Conservation (phyloP, 1,284 basidiomycete genomes). For the Irpex sp. region DNA sequence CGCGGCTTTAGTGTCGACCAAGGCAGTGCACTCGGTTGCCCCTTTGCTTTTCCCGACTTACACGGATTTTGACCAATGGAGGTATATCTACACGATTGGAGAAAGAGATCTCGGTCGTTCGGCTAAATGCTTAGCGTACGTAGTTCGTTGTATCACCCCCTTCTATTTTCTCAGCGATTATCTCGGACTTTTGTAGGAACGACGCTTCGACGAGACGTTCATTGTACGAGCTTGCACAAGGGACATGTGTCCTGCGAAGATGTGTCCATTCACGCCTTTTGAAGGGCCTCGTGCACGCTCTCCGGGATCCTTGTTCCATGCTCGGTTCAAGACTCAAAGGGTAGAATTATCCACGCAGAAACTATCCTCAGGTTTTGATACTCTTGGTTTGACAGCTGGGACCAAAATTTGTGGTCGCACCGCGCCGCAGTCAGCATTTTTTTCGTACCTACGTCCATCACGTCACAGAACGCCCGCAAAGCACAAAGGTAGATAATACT, state of each 20-base stretch:
- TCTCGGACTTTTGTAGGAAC: background rate
- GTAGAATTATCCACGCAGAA: background rate
- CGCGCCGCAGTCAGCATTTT: background rate
- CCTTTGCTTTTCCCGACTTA: background rate
- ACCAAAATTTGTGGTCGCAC: background rate
- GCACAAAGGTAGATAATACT: background rate
- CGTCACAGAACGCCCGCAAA: background rate
- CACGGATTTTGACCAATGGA: background rate
- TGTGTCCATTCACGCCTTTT: background rate
- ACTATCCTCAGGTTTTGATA: background rate
- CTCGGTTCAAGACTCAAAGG: background rate
- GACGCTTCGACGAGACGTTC: background rate
- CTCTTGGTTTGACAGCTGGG: background rate
- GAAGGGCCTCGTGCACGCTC: background rate
- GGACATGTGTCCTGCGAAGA: background rate
- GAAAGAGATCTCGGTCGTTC: background rate
- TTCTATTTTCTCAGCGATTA: background rate
- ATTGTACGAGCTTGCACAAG: background rate
- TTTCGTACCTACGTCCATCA: background rate
- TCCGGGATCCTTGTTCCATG: background rate
- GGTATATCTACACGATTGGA: background rate
- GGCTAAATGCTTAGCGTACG: background rate
- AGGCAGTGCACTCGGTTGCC: background rate
- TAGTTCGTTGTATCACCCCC: background rate
- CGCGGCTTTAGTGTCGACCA: background rate